These are phyloP conservation scores for Candida cerambycidarum DNA, from an alignment of 805 yeast genomes.

Conservation along the genomic window DNA sequence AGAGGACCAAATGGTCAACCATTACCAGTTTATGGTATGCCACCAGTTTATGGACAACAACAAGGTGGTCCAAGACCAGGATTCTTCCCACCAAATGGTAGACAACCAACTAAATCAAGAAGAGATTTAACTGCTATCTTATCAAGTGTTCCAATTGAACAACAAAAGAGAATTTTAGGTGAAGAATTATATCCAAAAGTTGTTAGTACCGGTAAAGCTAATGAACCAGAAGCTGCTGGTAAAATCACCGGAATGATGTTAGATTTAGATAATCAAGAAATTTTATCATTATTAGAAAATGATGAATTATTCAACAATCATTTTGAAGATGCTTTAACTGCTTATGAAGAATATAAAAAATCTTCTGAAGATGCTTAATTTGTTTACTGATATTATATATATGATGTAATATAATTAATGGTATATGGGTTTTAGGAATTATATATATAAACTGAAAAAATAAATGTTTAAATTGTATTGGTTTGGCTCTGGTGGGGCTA, in stretches of 20 bases:
- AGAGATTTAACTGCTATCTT: constrained; percentile 61
- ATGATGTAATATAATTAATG: constrained; percentile 21
- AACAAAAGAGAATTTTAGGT: constrained; percentile 96
- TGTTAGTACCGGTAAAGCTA: constrained; percentile 79
- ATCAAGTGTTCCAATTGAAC: constrained; percentile 73
- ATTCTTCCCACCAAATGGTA: constrained; percentile 50
- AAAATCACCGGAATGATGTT: constrained; percentile 98
- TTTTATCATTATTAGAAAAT: constrained; percentile 83
- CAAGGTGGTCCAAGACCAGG: constrained; percentile 62
- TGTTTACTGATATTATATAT: constrained; percentile 18
- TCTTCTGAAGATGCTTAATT: constrained; percentile 26
- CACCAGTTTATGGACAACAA: constrained; percentile 61
- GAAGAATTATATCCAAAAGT: constrained; percentile 95
- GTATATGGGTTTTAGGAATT: constrained; percentile 26
- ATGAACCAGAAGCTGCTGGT: constrained; percentile 94
- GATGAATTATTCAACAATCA: constrained; percentile 87
- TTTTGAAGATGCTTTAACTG: constrained; percentile 91
- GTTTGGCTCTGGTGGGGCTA: too few relatives aligned
- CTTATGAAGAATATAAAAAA: constrained; percentile 88
- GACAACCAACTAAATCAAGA: constrained; percentile 44
- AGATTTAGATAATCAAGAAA: constrained; percentile 90
- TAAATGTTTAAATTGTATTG: constrained; percentile 16
- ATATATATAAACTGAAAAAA: constrained; percentile 23
- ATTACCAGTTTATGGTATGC: constrained; percentile 77
- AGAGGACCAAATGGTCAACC: constrained; percentile 87